Evolutionary conservation across 148 eudicot genomes (phyloP), one percentile per base, ranked within the genome.

Genomic region (Cornus florida): DNA sequence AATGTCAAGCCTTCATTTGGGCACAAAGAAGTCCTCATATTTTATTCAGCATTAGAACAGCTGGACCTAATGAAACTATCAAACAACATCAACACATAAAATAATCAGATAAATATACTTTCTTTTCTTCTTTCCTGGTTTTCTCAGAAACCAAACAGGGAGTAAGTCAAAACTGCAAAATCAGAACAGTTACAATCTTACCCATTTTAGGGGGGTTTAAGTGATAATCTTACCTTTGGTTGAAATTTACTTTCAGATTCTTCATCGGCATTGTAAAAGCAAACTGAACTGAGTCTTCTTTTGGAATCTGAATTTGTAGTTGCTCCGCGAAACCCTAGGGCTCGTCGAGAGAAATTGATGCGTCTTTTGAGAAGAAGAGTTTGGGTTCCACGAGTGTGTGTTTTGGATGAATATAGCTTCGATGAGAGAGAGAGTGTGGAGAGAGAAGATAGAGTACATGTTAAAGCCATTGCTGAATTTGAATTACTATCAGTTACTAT

Each of bases 191-290:
- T 17, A n/a, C 53, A 38, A 48, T 6, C 23, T 23, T 12, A 17
- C 53, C 53, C 10, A 46, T 7, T 7, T 10, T 57, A n/a, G n/a
- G 0, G 1, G 20, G 62, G 13, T 10, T 23, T 3, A 32, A 56
- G 77, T 67, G 33, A 20, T 22, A 60, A n/a, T n/a, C 62, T 72
- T 20, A 89, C 91, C 86, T 92, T 86, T 2, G 71, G 76, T 67
- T 79, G 76, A 79, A 67, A 66, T 20, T 79, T 64, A 7, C 69
- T 70, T 38, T 70, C 77, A 64, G 90, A 83, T 43, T 80, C 82
- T 31, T 82, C 82, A 17, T 77, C 31, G 7, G 72, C 31, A 35
- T 88, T 84, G 76, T 82, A 86, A 78, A 78, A 91, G 66, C 84
- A 77, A 64, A 86, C 19, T 5, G 83, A 72, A 35, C 72, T 76